Conservation (phyloP, 2,329 filamentous ascomycete species). For the Boeremia exigua region DNA sequence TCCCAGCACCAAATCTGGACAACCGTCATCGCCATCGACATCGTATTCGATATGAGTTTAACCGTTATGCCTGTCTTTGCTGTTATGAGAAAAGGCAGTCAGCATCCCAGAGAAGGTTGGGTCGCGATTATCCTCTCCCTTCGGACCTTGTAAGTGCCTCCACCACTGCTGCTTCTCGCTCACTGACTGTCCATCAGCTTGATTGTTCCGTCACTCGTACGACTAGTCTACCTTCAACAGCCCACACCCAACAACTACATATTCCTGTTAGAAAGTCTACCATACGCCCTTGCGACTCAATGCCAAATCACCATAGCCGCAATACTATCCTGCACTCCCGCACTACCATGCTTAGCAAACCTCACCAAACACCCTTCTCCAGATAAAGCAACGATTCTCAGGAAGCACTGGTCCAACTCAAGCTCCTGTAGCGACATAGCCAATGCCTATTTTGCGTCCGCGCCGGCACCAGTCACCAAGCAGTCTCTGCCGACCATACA, state of each 20-base stretch:
- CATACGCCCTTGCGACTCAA: slow-evolving; percentile 33
- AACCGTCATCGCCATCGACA: slow-evolving; percentile 25
- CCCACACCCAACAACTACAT: slow-evolving; percentile 17
- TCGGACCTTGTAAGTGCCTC: slow-evolving; percentile 27
- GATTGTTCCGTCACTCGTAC: slow-evolving; percentile 27
- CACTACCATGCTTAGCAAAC: slow-evolving; percentile 24
- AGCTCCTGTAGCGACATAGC: slow-evolving; percentile 27
- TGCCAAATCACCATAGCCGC: slow-evolving; percentile 30
- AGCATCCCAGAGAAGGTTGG: slow-evolving; percentile 21
- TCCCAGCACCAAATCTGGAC: slow-evolving; percentile 32
- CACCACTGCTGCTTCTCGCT: too few relatives aligned
- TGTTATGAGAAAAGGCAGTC: slow-evolving; percentile 25
- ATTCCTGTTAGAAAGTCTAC: slow-evolving; percentile 27
- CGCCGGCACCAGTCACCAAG: slow-evolving; percentile 8
- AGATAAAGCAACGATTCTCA: slow-evolving; percentile 3
- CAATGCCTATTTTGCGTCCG: slow-evolving; percentile 6
- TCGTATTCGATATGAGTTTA: slow-evolving; percentile 25
- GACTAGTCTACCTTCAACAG: slow-evolving; percentile 27
- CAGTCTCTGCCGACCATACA: slow-evolving; percentile 25
- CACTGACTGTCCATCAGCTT: slow-evolving; percentile 22
- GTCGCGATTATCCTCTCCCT: slow-evolving; percentile 27
- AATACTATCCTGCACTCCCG: slow-evolving; percentile 30
- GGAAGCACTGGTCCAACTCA: slow-evolving; percentile 28
- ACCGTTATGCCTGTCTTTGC: slow-evolving; percentile 25
- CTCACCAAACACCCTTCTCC: slow-evolving; percentile 15